Evolutionary conservation across 2,329 filamentous ascomycete genomes (phyloP), one percentile per base, ranked within the genome.

Genomic region (Rhytidhysteron rufulum): DNA sequence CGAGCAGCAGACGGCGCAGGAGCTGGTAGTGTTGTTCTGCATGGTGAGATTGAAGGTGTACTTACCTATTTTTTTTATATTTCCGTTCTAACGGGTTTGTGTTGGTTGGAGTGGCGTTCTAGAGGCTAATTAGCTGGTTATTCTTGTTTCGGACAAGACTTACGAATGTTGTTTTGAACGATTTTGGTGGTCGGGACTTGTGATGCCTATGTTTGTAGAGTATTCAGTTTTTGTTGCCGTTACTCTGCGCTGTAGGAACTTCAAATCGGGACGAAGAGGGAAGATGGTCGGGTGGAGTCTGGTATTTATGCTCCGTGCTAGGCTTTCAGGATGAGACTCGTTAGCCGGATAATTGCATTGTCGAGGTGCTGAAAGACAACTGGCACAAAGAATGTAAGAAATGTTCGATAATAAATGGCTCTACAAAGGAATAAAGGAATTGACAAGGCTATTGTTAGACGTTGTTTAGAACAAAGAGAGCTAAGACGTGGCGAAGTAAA

Each of bases 391-490:
- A 27, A 27, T 7, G 13, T 13, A 27, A 27, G 13, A 13, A 13
- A 13, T 27, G 8, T 8, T 27, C 24, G 24, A 27, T 27, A 27
- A 27, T 13, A 27, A 38, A 29, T 31, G 30, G 34, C 29, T 27
- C 19, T 29, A 31, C 25, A 38, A 39, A 43, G 31, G 9, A 31
- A 33, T 32, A 20, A 39, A 29, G 24, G 37, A 31, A 33, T 24
- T 17, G 29, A 37, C 2, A 31, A 38, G 22, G n/a, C n/a, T n/a
- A n/a, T n/a, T n/a, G n/a, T n/a, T n/a, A n/a, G n/a, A n/a, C n/a
- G n/a, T n/a, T n/a, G n/a, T n/a, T n/a, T n/a, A n/a, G n/a, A n/a
- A n/a, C n/a, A n/a, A n/a, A n/a, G n/a, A n/a, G n/a, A n/a, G n/a
- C n/a, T n/a, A n/a, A n/a, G n/a, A n/a, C n/a, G n/a, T n/a, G n/a